Evolutionary conservation across 441 rosid genomes (phyloP).

Genomic region (Omphalea diandra): DNA sequence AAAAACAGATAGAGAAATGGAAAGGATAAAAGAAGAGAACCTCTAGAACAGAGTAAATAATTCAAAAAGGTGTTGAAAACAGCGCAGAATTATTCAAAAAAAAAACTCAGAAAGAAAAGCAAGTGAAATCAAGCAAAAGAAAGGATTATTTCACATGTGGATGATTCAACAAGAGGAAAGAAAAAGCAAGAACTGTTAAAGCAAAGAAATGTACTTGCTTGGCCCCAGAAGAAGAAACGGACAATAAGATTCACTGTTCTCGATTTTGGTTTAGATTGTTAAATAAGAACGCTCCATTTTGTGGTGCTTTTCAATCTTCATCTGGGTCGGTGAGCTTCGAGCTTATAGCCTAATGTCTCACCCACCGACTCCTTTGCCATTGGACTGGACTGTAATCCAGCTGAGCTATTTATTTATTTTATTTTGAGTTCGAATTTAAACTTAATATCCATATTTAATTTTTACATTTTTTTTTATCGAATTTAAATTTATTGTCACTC

Average conservation of each 20-base stretch:
- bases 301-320: no score
- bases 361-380: no score
- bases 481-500: no score
- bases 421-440: no score
- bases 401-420: no score
- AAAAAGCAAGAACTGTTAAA: constrained; percentile 29
- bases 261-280: background rate
- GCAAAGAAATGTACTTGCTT: constrained; percentile 45
- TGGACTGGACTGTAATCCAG: no score
- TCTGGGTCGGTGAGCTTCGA: constrained; percentile 2
- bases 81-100: background rate
- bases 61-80: background rate
- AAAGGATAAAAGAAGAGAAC: background rate
- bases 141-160: background rate
- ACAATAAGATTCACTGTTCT: constrained; percentile 11
- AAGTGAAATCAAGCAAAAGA: constrained; percentile 5
- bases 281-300: background rate
- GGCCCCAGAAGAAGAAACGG: constrained; percentile 3
- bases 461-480: no score
- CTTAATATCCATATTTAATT: no score
- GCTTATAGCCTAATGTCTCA: background rate
- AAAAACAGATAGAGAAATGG: background rate
- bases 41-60: no score
- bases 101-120: constrained; percentile 2
- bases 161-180: constrained; percentile 12